phyloP scores from a whole-genome alignment of 805 yeast species.

The Suhomyces sp. region DNA sequence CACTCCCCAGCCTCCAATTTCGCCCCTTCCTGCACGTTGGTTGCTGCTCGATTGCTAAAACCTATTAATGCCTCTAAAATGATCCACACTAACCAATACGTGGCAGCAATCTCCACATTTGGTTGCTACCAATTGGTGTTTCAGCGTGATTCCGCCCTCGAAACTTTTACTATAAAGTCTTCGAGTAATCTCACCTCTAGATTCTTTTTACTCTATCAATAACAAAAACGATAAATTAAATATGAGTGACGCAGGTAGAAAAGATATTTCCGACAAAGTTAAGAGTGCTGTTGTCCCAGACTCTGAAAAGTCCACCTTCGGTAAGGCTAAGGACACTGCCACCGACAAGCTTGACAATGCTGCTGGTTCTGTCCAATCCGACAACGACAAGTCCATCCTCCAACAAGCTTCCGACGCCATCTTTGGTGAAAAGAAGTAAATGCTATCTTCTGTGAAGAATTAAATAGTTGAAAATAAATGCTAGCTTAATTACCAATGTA shows the following conservation, averaged over 20 bases:
- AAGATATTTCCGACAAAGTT: conserved; percentile 40
- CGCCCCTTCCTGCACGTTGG: background rate
- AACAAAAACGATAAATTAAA: conserved; percentile 4
- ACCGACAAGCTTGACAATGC: conserved; percentile 35
- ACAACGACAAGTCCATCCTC: conserved; percentile 36
- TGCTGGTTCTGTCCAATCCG: conserved; percentile 31
- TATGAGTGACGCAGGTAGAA: conserved; percentile 45
- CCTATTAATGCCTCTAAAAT: background rate
- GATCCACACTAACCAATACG: background rate
- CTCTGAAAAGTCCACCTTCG: conserved; percentile 37
- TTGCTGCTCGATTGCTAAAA: background rate
- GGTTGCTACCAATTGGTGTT: background rate
- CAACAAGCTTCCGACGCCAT: conserved; percentile 46
- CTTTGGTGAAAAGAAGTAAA: conserved; percentile 38
- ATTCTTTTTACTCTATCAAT: background rate
- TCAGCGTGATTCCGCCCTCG: background rate
- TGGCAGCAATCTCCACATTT: background rate
- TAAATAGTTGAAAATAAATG: background rate
- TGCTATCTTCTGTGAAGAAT: conserved; percentile 37
- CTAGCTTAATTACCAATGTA: background rate
- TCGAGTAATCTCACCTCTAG: background rate
- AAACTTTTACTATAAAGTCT: background rate
- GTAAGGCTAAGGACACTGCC: conserved; percentile 36
- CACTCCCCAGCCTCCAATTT: background rate
- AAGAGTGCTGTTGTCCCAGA: conserved; percentile 40